Conservation (phyloP, 129 eudicot genomes). For the Kitagawia praeruptora region DNA sequence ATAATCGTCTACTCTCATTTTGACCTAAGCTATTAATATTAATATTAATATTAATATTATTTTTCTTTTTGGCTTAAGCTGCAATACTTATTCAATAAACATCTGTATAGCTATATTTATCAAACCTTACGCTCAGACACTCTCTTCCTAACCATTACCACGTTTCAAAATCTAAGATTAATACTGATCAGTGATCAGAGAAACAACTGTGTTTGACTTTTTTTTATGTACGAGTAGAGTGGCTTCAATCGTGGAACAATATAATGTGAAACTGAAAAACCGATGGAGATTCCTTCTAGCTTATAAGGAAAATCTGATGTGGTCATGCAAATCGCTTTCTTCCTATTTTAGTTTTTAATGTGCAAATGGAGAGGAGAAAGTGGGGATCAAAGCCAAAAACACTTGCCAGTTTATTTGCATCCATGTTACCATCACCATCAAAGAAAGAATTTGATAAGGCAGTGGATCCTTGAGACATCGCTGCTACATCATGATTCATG, state of each 20-base stretch:
- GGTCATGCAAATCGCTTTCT: not conserved
- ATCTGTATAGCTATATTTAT: not conserved
- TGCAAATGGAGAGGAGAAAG: not conserved
- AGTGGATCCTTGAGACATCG: constrained; percentile 29
- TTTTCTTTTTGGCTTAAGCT: not conserved
- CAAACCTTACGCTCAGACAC: not conserved
- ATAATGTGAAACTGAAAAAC: not conserved
- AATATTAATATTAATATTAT: not conserved
- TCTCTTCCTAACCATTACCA: not conserved
- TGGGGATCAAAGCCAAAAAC: not conserved
- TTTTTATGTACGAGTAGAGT: not conserved
- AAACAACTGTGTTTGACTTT: not conserved
- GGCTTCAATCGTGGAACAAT: not conserved
- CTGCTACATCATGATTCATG: constrained; percentile 62
- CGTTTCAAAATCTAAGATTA: not conserved
- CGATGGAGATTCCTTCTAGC: not conserved
- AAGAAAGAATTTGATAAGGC: constrained; percentile 30
- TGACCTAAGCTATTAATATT: not conserved
- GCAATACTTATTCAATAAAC: not conserved
- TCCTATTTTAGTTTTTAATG: not conserved
- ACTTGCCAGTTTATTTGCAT: constrained; percentile 53
- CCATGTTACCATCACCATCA: constrained; percentile 40
- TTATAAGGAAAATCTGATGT: not conserved
- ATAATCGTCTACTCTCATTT: not conserved
- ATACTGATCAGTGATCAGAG: not conserved